phyloP scores from a whole-genome alignment of 1,284 basidiomycete genomes.

The Exobasidium rhododendri region DNA sequence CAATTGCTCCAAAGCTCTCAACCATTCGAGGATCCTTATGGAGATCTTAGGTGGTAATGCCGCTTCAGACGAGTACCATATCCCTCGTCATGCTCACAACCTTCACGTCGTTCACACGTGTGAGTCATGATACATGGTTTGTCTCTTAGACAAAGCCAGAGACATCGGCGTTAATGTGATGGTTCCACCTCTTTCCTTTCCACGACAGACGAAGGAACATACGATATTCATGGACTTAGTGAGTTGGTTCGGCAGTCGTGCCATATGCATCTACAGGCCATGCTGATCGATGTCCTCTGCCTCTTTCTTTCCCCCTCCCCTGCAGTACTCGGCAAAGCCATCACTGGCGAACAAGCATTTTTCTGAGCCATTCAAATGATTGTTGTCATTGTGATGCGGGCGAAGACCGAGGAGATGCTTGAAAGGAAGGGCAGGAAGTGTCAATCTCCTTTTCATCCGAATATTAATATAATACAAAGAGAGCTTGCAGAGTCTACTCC shows the following conservation, averaged over 20 bases:
- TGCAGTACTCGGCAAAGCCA: constrained; percentile 77
- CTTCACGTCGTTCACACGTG: constrained; percentile 46
- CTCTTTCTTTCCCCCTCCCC: not conserved
- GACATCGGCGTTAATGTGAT: too few relatives aligned
- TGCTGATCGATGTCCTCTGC: not conserved
- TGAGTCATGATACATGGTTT: too few relatives aligned
- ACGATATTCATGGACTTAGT: constrained; percentile 33
- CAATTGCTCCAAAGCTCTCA: constrained; percentile 81
- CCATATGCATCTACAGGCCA: too few relatives aligned
- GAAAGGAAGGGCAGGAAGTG: too few relatives aligned
- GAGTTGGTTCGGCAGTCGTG: too few relatives aligned
- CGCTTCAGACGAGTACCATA: constrained; percentile 55
- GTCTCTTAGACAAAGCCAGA: too few relatives aligned
- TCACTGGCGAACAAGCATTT: constrained; percentile 82
- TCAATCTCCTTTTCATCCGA: too few relatives aligned
- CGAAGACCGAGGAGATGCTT: too few relatives aligned
- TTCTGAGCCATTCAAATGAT: constrained; percentile 10
- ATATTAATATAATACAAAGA: not conserved
- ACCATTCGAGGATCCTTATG: constrained; percentile 30
- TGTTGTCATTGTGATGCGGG: too few relatives aligned
- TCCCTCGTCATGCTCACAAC: constrained; percentile 38
- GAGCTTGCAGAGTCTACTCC: too few relatives aligned
- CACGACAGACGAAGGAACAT: constrained; percentile 34
- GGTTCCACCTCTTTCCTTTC: not conserved
- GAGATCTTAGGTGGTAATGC: constrained; percentile 41